These are phyloP conservation scores for Dactylorhiza incarnata DNA, from an alignment of 106 monocot genomes.

Conservation along the genomic window DNA sequence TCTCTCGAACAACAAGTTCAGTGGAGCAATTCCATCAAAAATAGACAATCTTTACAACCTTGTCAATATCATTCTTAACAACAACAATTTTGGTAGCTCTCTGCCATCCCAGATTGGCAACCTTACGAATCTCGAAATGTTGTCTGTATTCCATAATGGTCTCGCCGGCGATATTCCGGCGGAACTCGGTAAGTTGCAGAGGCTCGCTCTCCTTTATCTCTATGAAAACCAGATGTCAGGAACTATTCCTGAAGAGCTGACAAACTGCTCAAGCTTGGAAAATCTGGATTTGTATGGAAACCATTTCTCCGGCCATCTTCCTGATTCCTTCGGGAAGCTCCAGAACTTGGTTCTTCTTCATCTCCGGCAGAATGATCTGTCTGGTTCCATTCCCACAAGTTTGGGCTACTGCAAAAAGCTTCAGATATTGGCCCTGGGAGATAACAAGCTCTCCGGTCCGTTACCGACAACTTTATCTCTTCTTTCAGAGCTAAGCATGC, in stretches of 20 bases:
- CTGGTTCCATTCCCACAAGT: conserved; percentile 67
- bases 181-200: conserved; percentile 62
- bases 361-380: conserved; percentile 77
- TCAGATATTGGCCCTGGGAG: conserved; percentile 60
- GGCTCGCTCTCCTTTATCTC: conserved; percentile 41
- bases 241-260: conserved; percentile 54
- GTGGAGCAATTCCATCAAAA: conserved; percentile 40
- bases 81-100: conserved; percentile 58
- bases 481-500: conserved; percentile 42
- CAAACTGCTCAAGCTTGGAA: conserved; percentile 57
- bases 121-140: conserved; percentile 52
- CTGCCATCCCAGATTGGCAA: conserved; percentile 66
- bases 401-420: conserved; percentile 65
- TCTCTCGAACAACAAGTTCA: conserved; percentile 68
- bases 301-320: conserved; percentile 63
- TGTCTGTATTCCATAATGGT: conserved; percentile 70
- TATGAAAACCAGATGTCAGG: conserved; percentile 91
- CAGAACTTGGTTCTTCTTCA: conserved; percentile 65
- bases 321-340: conserved; percentile 53
- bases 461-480: conserved; percentile 45
- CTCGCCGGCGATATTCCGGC: conserved; percentile 52
- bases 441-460: conserved; percentile 59
- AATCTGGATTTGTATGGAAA: conserved; percentile 90
- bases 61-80: conserved; percentile 57
- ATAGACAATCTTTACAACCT: conserved; percentile 43